Evolutionary conservation across 208 protist species (phyloP), one percentile per base, ranked within the genome.

Genomic region (Leishmania arabica): DNA sequence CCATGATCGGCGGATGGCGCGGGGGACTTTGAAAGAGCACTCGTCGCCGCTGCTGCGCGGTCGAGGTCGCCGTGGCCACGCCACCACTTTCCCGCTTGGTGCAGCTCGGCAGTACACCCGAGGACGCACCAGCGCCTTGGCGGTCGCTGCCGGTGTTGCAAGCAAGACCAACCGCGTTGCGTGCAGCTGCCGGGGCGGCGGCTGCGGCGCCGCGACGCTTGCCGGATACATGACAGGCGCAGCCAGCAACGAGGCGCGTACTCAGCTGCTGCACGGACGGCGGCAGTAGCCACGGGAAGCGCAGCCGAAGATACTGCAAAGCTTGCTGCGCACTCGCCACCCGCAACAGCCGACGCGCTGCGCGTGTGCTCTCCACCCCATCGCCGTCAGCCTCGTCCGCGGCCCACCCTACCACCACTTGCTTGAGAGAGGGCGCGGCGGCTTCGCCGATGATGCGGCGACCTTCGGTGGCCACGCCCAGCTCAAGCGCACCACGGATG

Each of bases 211-310:
- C 76, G 37, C 73, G 77, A 31, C 79, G 79, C 56, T 73, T 79
- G 66, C 82, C 82, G 2, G 82, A 86, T 27, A 86, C 65, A 62
- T 86, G 74, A 51, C 82, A 86, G 62, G 47, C 37, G 74, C 82
- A 86, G 66, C 58, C 71, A 3, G 82, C 42, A 56, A 86, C 68
- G 6, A 88, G 69, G 24, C 75, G 80, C 34, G 56, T 27, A 37
- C 56, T 62, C 31, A 82, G 70, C 53, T 68, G 77, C 21, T 74
- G 81, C 37, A 85, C 66, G 11, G 82, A 34, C 34, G 87, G 80
- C 37, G 87, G 77, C 56, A 90, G 76, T 70, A 90, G 72, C 75
- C 85, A 88, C 17, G 87, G 87, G 37, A 90, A 90, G 77, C 77
- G 84, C 73, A 90, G 72, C 6, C 87, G 81, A 8, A 90, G 79